Percentiles rank a stretch among this genome's conserved stretches.
Evolutionary conservation across 2,329 filamentous ascomycete genomes (phyloP).

Genomic region (Aspergillus luchuensis): DNA sequence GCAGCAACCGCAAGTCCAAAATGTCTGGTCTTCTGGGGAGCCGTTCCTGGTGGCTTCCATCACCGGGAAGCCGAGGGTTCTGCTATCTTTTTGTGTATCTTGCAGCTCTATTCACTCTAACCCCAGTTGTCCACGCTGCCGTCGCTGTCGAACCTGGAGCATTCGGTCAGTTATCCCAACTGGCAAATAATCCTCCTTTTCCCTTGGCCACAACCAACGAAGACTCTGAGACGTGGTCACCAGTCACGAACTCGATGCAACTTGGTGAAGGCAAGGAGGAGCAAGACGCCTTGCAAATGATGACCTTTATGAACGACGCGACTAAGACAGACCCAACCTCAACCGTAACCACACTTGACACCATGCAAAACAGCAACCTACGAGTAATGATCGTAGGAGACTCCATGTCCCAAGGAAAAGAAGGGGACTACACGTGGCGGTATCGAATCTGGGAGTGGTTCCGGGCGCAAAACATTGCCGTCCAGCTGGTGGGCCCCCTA

Average conservation of each 20-base stretch:
- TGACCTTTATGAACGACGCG: background rate
- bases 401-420: conserved; percentile 9
- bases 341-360: background rate
- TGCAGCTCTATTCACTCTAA: background rate
- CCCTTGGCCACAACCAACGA: background rate
- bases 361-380: background rate
- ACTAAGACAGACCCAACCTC: background rate
- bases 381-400: conserved; percentile 9
- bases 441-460: conserved; percentile 13
- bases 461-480: background rate
- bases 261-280: background rate
- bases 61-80: background rate
- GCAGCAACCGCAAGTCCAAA: background rate
- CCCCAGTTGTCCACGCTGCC: background rate
- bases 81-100: background rate
- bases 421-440: conserved; percentile 13
- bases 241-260: background rate
- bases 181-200: background rate
- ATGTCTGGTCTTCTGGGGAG: background rate
- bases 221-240: background rate
- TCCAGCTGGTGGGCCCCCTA: conserved; percentile 8
- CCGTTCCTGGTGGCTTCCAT: background rate
- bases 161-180: background rate
- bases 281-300: background rate
- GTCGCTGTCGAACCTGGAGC: conserved; percentile 1